Conservation (phyloP, 768 basidiomycete species). For the Suillus hirtellus region DNA sequence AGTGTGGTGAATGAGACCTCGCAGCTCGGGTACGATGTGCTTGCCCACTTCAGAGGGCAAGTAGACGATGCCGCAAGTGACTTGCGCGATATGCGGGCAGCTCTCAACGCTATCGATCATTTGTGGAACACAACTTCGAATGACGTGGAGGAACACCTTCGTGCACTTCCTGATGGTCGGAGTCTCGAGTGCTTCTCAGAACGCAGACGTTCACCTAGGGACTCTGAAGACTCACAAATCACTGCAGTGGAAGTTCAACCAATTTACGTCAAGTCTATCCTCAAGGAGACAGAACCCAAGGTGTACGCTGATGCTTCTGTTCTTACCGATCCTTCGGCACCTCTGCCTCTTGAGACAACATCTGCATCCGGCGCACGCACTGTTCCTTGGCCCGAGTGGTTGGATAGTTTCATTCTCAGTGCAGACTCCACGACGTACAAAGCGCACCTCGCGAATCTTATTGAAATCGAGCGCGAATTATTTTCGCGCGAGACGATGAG, state of each 20-base stretch:
- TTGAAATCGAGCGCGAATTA: slow-evolving; percentile 37
- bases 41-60: slow-evolving; percentile 53
- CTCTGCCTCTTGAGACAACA: slow-evolving; percentile 20
- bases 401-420: slow-evolving; percentile 38
- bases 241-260: slow-evolving; percentile 45
- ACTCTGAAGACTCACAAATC: slow-evolving; percentile 65
- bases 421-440: slow-evolving; percentile 39
- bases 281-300: slow-evolving; percentile 17
- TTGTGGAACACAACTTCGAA: slow-evolving; percentile 46
- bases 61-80: slow-evolving; percentile 53
- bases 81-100: slow-evolving; percentile 46
- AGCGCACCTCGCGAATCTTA: slow-evolving; percentile 34
- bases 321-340: slow-evolving; percentile 20
- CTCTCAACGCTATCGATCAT: slow-evolving; percentile 43
- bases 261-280: slow-evolving; percentile 17
- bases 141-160: slow-evolving; percentile 47
- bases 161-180: slow-evolving; percentile 9
- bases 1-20: slow-evolving; percentile 49
- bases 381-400: slow-evolving; percentile 42
- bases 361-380: slow-evolving; percentile 26
- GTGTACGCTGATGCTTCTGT: slow-evolving; percentile 21
- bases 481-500: slow-evolving; percentile 24
- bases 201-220: slow-evolving; percentile 46
- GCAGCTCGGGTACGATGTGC: slow-evolving; percentile 45
- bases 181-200: slow-evolving; percentile 16